Evolutionary conservation across 352 stramenopile genomes (phyloP).

Genomic region (Pythium myriotylum): DNA sequence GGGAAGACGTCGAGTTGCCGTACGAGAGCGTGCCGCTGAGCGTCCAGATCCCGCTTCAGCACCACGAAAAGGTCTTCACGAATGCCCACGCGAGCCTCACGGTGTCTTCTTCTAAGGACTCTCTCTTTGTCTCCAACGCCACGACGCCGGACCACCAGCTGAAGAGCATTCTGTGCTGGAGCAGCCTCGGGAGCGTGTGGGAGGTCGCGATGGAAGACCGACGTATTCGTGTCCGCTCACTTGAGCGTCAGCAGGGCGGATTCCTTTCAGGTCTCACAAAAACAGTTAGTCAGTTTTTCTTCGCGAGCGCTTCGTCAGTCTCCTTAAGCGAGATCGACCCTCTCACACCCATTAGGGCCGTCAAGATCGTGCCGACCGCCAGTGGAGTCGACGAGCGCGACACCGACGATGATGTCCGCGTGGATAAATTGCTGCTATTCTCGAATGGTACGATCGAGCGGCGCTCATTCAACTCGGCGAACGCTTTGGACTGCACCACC

Average conservation of each 20-base stretch:
- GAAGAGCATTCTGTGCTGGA: slow-evolving; percentile 78
- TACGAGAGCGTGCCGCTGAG: slow-evolving; percentile 79
- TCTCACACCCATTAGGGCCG: slow-evolving; percentile 55
- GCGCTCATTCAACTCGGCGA: slow-evolving; percentile 64
- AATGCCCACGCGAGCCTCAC: slow-evolving; percentile 39
- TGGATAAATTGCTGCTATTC: slow-evolving; percentile 75
- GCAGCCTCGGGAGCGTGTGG: slow-evolving; percentile 77
- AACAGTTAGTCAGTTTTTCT: slow-evolving; percentile 82
- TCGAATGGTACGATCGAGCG: slow-evolving; percentile 63
- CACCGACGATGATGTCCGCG: slow-evolving; percentile 35
- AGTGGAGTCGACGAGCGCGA: slow-evolving; percentile 19
- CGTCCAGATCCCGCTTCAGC: slow-evolving; percentile 73
- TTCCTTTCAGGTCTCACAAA: slow-evolving; percentile 75
- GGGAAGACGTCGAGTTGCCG: slow-evolving; percentile 78
- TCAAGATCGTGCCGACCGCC: slow-evolving; percentile 46
- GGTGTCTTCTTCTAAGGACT: slow-evolving; percentile 6
- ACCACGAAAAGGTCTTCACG: slow-evolving; percentile 52
- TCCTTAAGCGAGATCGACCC: slow-evolving; percentile 37
- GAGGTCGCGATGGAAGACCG: slow-evolving; percentile 79
- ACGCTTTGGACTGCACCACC: slow-evolving; percentile 68
- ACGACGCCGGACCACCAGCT: slow-evolving; percentile 29
- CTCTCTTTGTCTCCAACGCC: neutral
- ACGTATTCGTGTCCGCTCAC: slow-evolving; percentile 71
- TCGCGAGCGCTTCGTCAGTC: slow-evolving; percentile 41
- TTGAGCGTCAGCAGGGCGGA: slow-evolving; percentile 67